Evolutionary conservation across 1,139 yeast species (phyloP), one percentile per base, ranked within the genome.

Genomic region (Wickerhamiella pararugosa): DNA sequence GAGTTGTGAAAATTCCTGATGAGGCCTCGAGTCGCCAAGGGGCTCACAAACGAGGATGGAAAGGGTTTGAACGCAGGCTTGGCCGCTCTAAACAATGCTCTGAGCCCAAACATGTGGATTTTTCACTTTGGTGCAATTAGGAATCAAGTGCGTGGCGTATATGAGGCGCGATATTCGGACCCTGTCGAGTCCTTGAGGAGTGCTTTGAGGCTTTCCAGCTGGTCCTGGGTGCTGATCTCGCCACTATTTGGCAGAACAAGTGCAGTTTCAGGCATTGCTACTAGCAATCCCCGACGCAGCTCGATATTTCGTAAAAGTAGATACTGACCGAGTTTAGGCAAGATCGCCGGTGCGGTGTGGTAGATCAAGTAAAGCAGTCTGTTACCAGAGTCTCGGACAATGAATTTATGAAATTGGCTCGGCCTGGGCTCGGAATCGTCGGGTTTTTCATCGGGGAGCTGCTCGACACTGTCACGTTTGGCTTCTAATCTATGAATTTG

Each of bases 251-350:
- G n/a, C 30, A 31, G 31, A 26, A 45, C 21, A 5, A 5, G 10
- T 11, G 29, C 32, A 6, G 36, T 21, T 4, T 32, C 6, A 2
- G 40, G 31, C 9, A 27, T 28, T 26, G 28, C 40, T 8, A 32
- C 37, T 27, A 44, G 29, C 9, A 37, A 32, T 4, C 41, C 36
- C 6, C 41, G 32, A 6, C 25, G 35, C 21, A 38, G 9, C n/a
- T 38, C 36, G 35, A 36, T 32, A 8, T 7, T 7, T 15, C 33
- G 11, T 5, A 38, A 4, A 6, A 38, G 21, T 7, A 38, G 4
- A 25, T 9, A 38, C 4, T 8, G n/a, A 21, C 41, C 41, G 4
- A 15, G 21, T 15, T 21, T 28, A 4, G 41, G 41, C 10, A 28
- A 4, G n/a, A 6, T 9, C 5, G 25, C 10, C 4, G 36, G 37